Percentiles rank a stretch among this genome's conserved stretches.
These are phyloP conservation scores for Ogataea wickerhamii DNA, from an alignment of 805 yeast genomes.

Conservation along the genomic window DNA sequence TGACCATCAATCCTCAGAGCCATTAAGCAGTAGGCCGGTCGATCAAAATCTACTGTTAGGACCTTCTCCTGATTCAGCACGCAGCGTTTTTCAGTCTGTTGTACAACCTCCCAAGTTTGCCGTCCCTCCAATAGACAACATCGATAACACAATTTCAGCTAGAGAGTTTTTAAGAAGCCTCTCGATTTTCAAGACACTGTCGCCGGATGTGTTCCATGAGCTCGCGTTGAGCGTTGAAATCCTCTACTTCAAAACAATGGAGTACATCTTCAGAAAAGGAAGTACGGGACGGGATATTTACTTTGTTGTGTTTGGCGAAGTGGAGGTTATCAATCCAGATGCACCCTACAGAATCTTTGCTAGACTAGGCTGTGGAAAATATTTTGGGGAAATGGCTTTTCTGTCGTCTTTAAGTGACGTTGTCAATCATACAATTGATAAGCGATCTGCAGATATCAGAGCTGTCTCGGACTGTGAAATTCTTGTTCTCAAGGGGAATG, in stretches of 20 bases:
- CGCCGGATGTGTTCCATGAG: constrained; percentile 57
- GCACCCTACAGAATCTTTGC: constrained; percentile 44
- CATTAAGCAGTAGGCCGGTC: neutral
- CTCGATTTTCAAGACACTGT: constrained; percentile 56
- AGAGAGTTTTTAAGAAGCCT: constrained; percentile 55
- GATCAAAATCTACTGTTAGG: neutral
- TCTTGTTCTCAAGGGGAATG: constrained; percentile 54
- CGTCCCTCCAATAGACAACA: constrained; percentile 29
- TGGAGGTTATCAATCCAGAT: constrained; percentile 53
- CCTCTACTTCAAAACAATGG: constrained; percentile 48
- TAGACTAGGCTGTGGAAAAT: constrained; percentile 57
- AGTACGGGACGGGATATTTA: constrained; percentile 61
- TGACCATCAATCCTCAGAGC: neutral
- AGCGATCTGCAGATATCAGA: constrained; percentile 62
- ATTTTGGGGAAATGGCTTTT: constrained; percentile 78
- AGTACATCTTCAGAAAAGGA: constrained; percentile 57
- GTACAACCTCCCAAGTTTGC: constrained; percentile 1
- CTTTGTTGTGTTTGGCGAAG: constrained; percentile 65
- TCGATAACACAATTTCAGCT: constrained; percentile 50
- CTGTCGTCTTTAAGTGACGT: constrained; percentile 39
- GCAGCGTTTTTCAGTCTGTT: neutral
- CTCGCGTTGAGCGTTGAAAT: constrained; percentile 65
- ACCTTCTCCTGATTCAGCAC: neutral
- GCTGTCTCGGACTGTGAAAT: constrained; percentile 58
- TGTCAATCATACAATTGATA: constrained; percentile 22